A percentile compares a stretch with the other conserved stretches of the same genome.
These are phyloP conservation scores for Pichia membranifaciens DNA, from an alignment of 805 yeast species.

Conservation along the genomic window DNA sequence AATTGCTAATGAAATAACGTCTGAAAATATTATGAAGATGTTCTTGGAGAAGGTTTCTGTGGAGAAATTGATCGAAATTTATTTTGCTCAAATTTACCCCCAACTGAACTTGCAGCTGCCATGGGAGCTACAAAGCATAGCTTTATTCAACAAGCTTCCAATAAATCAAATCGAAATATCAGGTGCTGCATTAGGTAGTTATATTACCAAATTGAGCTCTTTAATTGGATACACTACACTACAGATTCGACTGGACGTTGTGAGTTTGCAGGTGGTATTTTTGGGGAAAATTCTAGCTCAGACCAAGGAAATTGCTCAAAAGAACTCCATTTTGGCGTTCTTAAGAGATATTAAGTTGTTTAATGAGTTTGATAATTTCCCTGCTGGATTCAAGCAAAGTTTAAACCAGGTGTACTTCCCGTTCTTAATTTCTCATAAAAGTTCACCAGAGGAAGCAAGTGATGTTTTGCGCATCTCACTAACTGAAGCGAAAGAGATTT, in stretches of 20 bases:
- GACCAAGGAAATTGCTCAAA: not conserved
- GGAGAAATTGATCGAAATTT: not conserved
- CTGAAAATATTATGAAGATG: not conserved
- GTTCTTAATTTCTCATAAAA: not conserved
- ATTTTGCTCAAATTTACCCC: constrained; percentile 9
- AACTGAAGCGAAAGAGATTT: not conserved
- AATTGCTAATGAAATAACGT: constrained; percentile 11
- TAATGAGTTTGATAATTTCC: not conserved
- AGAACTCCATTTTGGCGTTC: not conserved
- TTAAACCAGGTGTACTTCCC: constrained; percentile 4
- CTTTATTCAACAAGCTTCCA: constrained; percentile 10
- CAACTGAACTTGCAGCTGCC: constrained; percentile 7
- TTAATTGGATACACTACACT: constrained; percentile 5
- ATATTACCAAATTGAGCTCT: not conserved
- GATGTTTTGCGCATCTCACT: not conserved
- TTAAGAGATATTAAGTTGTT: not conserved
- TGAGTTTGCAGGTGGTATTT: constrained; percentile 9
- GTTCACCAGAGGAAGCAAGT: not conserved
- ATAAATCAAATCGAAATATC: not conserved
- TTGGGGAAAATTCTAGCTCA: constrained; percentile 6
- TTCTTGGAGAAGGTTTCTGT: not conserved
- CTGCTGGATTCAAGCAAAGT: constrained; percentile 1
- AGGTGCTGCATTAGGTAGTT: not conserved
- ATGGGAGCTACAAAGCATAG: constrained; percentile 16
- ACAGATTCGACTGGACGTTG: constrained; percentile 11